Evolutionary conservation across 2,329 filamentous ascomycete species (phyloP), one percentile per base, ranked within the genome.

Genomic region (Diplocarpon mali): DNA sequence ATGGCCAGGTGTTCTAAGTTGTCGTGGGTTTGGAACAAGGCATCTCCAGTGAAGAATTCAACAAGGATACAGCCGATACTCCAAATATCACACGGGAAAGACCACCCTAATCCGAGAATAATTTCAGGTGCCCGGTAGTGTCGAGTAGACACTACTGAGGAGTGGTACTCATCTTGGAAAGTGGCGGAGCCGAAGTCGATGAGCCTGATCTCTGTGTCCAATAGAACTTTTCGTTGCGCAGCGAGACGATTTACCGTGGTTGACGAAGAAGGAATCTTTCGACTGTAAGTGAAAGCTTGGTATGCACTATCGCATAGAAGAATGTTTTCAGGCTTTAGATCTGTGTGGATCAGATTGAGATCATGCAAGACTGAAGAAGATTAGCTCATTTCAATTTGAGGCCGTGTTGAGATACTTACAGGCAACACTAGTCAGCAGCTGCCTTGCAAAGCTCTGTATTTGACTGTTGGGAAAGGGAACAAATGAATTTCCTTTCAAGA

Each of bases 401-500:
- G 2, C 28, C 24, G 13, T 11, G n/a, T 31, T 24, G 9, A n/a
- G 36, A 35, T 40, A 78, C 86, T 73, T 69, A 94, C 87, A 98
- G 47, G 92, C 92, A 59, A 98, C 93, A 59, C 90, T 96, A n/a
- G 90, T 96, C 50, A 98, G 85, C 13, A 98, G 71, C 62, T 98
- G 92, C 40, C 90, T 80, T 38, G 92, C 92, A 70, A 98, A 96
- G 62, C 78, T 90, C 64, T 96, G 92, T 47, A 98, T 98, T 65
- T 98, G 92, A 54, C 89, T 95, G 70, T 93, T 96, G 11, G 92
- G 92, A 60, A 98, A 98, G 0, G 92, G 92, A 14, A 95, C 88
- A 61, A 98, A 98, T 53, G 78, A 76, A 61, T 96, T 96, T 59
- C 83, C 81, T 69, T 98, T 98, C 38, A 98, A 73, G 57, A 98